Conservation (phyloP, 2,329 filamentous ascomycete species). For the Cercospora sojina region DNA sequence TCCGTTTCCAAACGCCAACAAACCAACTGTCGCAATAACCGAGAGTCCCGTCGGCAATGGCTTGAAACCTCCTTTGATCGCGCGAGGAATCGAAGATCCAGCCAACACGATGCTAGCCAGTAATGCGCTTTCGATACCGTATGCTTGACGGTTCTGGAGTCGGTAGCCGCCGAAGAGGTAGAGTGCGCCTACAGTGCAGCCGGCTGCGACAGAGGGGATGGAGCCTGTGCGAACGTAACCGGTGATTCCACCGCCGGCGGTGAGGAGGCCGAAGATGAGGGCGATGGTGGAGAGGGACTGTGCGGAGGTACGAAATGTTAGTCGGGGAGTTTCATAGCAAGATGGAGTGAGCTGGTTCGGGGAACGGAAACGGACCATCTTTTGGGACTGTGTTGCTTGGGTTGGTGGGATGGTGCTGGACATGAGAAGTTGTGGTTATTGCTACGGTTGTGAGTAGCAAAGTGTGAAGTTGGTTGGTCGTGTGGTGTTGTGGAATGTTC, state of each 20-base stretch:
- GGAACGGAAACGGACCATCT: constrained; percentile 7
- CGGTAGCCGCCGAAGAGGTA: constrained; percentile 81
- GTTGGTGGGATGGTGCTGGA: constrained; percentile 16
- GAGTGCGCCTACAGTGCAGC: constrained; percentile 74
- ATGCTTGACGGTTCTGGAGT: constrained; percentile 70
- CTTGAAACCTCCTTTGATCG: constrained; percentile 73
- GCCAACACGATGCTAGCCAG: constrained; percentile 82
- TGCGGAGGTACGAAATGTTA: background rate
- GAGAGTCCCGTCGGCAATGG: constrained; percentile 79
- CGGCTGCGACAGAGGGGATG: constrained; percentile 80
- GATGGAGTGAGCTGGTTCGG: background rate
- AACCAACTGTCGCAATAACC: constrained; percentile 72
- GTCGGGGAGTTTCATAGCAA: background rate
- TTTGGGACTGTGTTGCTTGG: constrained; percentile 4
- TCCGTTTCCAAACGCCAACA: constrained; percentile 76
- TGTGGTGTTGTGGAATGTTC: background rate
- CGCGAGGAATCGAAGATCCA: constrained; percentile 80
- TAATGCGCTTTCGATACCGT: constrained; percentile 85
- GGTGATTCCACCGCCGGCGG: constrained; percentile 80
- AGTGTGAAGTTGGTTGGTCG: background rate
- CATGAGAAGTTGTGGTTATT: constrained; percentile 8
- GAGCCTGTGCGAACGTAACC: constrained; percentile 85
- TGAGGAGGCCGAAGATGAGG: constrained; percentile 75
- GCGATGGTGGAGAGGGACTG: constrained; percentile 54
- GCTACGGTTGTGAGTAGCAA: background rate